Conservation (phyloP, 805 yeast species). For the Komagataella ulmi region DNA sequence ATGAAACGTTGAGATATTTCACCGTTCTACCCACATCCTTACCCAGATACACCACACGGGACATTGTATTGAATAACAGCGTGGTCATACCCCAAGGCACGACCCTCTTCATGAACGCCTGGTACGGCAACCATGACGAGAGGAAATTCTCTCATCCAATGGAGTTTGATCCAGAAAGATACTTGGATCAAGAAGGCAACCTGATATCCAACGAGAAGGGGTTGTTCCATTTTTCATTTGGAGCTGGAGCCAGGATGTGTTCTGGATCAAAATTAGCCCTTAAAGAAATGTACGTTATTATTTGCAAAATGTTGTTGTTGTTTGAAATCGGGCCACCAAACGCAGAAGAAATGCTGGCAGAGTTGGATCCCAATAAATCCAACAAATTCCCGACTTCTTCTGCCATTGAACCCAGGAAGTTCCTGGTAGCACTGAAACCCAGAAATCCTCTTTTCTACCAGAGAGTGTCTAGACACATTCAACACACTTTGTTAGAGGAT, state of each 20-base stretch:
- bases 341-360: conserved; percentile 20
- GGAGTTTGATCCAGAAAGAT: conserved; percentile 39
- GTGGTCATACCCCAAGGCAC: conserved; percentile 41
- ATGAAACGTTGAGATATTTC: conserved; percentile 49
- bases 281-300: conserved; percentile 48
- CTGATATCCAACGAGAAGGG: conserved; percentile 5
- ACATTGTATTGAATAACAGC: conserved; percentile 24
- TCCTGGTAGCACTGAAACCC: conserved; percentile 18
- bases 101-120: conserved; percentile 49
- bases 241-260: conserved; percentile 64
- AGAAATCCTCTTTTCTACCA: conserved; percentile 11
- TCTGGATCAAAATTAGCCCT: conserved; percentile 54
- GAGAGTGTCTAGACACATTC: not conserved
- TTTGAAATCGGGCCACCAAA: conserved; percentile 35
- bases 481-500: not conserved
- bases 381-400: conserved; percentile 43
- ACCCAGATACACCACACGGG: conserved; percentile 47
- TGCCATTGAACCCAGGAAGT: conserved; percentile 46
- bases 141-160: conserved; percentile 26
- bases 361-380: conserved; percentile 33
- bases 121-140: conserved; percentile 57
- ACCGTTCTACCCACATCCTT: conserved; percentile 57
- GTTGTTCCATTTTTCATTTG: conserved; percentile 40
- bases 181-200: conserved; percentile 20
- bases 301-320: conserved; percentile 36